Evolutionary conservation across 2,329 filamentous ascomycete species (phyloP), one percentile per base, ranked within the genome.

Genomic region (Thelonectria rubi): DNA sequence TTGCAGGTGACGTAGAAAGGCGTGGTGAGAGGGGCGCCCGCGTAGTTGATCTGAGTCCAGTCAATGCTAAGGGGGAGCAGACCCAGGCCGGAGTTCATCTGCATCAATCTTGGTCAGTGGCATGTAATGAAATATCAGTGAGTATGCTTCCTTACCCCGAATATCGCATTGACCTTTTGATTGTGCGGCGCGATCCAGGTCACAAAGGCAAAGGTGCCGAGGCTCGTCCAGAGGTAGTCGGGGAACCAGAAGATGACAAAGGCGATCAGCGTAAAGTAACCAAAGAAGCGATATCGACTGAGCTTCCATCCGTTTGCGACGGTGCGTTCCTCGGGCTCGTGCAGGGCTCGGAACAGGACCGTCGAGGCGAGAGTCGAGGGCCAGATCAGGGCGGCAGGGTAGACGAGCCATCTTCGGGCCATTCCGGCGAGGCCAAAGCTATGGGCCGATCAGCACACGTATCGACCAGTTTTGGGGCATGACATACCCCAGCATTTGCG

Each of bases 1-100:
- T 60, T 60, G 52, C 58, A 60, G 3, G 58, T 60, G 10, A 60
- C 48, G 8, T 60, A 60, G 47, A 60, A 60, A 1, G 58, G 58
- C 1, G 58, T 56, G 2, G 49, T 55, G 10, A 60, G 58, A 2
- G 58, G 58, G 12, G 10, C 10, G 5, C 58, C 58, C 0, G 58
- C 58, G n/a, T 56, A 60, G 47, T 60, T 60, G n/a, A 60, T 60
- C 15, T 60, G 52, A 9, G 58, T 60, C 58, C 58, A 60, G 15
- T 60, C 58, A 20, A 60, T 26, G 7, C 58, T 60, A 18, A 60
- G 26, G 3, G 58, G 58, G 11, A 60, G 17, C 5, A 60, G 18
- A 2, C 58, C 58, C 24, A 60, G 42, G 7, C 58, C 58, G 26
- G 58, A 60, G 52, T 60, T 60, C 58, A 60, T 60, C 58, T 60